Conservation (phyloP, 2,329 filamentous ascomycete genomes). For the Diaporthe citri region DNA sequence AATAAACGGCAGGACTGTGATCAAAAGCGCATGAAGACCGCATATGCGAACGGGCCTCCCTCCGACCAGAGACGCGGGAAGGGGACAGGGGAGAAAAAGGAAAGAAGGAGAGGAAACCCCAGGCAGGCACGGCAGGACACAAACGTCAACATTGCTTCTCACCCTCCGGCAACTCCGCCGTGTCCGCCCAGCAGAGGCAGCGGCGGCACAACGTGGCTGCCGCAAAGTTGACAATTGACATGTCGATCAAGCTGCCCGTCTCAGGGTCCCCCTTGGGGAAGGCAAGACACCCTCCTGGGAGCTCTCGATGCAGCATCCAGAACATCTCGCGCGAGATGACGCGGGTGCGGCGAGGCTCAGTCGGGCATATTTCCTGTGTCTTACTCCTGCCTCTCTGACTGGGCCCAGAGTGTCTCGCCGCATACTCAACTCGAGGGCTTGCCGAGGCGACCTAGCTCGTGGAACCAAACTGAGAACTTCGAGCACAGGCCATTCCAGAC, state of each 20-base stretch:
- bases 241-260: constrained; percentile 14
- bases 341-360: constrained; percentile 18
- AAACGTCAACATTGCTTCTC: constrained; percentile 33
- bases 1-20: constrained; percentile 7
- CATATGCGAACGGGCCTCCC: constrained; percentile 30
- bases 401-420: constrained; percentile 36
- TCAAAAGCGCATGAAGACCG: neutral
- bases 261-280: constrained; percentile 12
- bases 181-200: constrained; percentile 28
- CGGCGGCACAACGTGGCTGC: constrained; percentile 37
- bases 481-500: neutral
- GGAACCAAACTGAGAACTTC: neutral
- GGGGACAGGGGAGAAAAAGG: neutral
- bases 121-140: constrained; percentile 34
- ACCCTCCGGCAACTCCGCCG: constrained; percentile 2
- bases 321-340: constrained; percentile 6
- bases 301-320: neutral
- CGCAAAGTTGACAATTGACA: constrained; percentile 18
- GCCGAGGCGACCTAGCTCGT: constrained; percentile 21
- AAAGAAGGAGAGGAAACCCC: neutral
- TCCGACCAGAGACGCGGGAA: constrained; percentile 14
- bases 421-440: constrained; percentile 8
- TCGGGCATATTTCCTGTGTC: constrained; percentile 33
- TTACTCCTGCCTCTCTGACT: constrained; percentile 36
- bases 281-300: neutral